A percentile compares a stretch with the other conserved stretches of the same genome.
Conservation (phyloP, 257 asterid genomes). For the Primulina eburnea region DNA sequence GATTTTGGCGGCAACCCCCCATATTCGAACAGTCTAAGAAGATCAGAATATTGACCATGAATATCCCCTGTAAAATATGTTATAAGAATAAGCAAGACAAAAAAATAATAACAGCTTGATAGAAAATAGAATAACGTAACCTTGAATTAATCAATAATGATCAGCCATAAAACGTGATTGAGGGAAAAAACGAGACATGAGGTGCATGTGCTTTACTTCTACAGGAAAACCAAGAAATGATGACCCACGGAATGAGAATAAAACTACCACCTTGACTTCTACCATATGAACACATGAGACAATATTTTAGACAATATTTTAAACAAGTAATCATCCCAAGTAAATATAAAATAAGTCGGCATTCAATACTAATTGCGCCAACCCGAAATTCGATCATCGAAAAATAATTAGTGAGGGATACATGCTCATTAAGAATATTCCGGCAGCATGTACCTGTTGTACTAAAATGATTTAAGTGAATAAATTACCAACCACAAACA, state of each 20-base stretch:
- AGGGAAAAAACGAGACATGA: neutral
- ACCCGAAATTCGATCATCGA: neutral
- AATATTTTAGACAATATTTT: neutral
- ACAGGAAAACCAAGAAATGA: neutral
- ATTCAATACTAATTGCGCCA: neutral
- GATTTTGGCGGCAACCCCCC: conserved; percentile 79
- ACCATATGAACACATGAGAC: neutral
- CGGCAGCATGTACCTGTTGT: neutral
- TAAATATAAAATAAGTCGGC: neutral
- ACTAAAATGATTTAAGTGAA: neutral
- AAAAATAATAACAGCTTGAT: neutral
- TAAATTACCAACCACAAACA: neutral
- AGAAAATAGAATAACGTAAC: neutral
- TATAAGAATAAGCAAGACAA: conserved; percentile 2
- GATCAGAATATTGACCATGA: conserved; percentile 80
- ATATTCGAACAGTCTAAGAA: conserved; percentile 69
- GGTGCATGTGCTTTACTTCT: neutral
- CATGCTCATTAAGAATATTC: neutral
- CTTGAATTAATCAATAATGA: neutral
- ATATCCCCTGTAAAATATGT: conserved; percentile 54
- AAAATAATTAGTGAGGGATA: neutral
- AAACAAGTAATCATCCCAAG: too few relatives aligned
- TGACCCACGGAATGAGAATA: neutral
- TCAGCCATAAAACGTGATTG: neutral
- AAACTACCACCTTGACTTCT: neutral